phyloP scores from a whole-genome alignment of 1,139 yeast genomes.

The Yamadazyma sp. region DNA sequence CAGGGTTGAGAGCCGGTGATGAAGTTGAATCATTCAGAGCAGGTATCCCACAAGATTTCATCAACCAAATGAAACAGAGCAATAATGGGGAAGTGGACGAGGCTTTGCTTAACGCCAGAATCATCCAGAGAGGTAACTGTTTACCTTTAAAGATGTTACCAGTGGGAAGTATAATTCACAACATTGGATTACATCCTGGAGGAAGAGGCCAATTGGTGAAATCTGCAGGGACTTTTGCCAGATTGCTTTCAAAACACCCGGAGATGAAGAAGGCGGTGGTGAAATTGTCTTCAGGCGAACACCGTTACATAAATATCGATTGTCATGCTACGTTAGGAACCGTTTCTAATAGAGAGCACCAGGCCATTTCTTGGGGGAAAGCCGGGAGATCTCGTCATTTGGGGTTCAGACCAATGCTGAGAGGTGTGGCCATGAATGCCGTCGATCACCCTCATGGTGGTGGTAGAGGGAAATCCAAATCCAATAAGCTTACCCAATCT shows the following conservation, averaged over 20 bases:
- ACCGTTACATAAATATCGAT: constrained; percentile 79
- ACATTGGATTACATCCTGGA: constrained; percentile 68
- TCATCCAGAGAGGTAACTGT: constrained; percentile 93
- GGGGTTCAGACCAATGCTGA: constrained; percentile 92
- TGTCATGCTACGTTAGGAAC: constrained; percentile 95
- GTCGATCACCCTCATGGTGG: constrained; percentile 99
- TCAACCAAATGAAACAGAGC: constrained; percentile 61
- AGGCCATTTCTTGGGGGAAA: constrained; percentile 87
- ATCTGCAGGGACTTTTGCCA: constrained; percentile 93
- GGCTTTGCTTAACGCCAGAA: constrained; percentile 82
- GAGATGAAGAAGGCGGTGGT: constrained; percentile 73
- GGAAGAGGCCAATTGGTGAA: constrained; percentile 94
- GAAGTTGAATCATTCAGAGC: constrained; percentile 81
- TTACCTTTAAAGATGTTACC: constrained; percentile 91
- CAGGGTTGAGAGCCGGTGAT: constrained; percentile 93
- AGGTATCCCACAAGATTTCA: constrained; percentile 80
- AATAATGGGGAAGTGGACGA: constrained; percentile 86
- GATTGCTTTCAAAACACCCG: constrained; percentile 78
- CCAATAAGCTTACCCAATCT: constrained; percentile 89
- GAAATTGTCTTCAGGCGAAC: constrained; percentile 88
- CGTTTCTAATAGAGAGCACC: constrained; percentile 94
- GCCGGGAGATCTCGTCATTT: constrained; percentile 94
- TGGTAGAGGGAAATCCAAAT: constrained; percentile 99
- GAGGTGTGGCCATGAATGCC: constrained; percentile 99
- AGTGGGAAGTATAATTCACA: constrained; percentile 86